phyloP scores from a whole-genome alignment of 2,329 filamentous ascomycete species.

The Talaromyces verruculosus region DNA sequence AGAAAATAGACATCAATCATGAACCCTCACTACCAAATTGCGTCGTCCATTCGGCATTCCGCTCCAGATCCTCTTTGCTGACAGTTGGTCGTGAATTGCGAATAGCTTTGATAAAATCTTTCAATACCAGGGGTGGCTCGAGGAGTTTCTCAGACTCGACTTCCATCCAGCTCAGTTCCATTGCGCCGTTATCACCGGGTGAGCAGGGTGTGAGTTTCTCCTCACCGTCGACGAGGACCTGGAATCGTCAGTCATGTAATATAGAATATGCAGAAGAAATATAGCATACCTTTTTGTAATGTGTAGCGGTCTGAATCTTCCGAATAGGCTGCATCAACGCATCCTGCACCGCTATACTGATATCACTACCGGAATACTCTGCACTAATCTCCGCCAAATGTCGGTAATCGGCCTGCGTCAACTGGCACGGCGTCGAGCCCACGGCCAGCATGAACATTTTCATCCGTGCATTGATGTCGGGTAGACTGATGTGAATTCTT shows the following conservation, averaged over 20 bases:
- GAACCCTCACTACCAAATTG: slow-evolving; percentile 93
- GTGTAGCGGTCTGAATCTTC: slow-evolving; percentile 94
- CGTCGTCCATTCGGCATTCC: slow-evolving; percentile 88
- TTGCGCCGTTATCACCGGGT: slow-evolving; percentile 79
- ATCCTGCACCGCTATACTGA: slow-evolving; percentile 90
- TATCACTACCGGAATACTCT: slow-evolving; percentile 95
- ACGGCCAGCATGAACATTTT: slow-evolving; percentile 95
- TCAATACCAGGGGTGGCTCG: slow-evolving; percentile 80
- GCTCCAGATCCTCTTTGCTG: slow-evolving; percentile 76
- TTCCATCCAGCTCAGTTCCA: slow-evolving; percentile 92
- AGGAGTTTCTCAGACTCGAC: slow-evolving; percentile 80
- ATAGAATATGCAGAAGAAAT: background rate
- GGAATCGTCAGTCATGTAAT: slow-evolving; percentile 9
- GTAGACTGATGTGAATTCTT: slow-evolving; percentile 90
- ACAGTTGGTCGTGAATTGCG: slow-evolving; percentile 87
- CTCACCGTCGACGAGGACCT: slow-evolving; percentile 69
- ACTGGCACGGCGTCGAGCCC: slow-evolving; percentile 85
- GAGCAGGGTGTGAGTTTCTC: slow-evolving; percentile 78
- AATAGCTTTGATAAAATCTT: slow-evolving; percentile 92
- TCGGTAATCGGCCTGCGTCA: slow-evolving; percentile 75
- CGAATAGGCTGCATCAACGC: slow-evolving; percentile 96
- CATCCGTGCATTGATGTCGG: slow-evolving; percentile 81
- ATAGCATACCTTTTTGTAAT: slow-evolving; percentile 80
- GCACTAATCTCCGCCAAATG: slow-evolving; percentile 79
- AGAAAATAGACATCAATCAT: slow-evolving; percentile 33